Evolutionary conservation across 169 alveolate species (phyloP).

Genomic region (Babesia divergens): DNA sequence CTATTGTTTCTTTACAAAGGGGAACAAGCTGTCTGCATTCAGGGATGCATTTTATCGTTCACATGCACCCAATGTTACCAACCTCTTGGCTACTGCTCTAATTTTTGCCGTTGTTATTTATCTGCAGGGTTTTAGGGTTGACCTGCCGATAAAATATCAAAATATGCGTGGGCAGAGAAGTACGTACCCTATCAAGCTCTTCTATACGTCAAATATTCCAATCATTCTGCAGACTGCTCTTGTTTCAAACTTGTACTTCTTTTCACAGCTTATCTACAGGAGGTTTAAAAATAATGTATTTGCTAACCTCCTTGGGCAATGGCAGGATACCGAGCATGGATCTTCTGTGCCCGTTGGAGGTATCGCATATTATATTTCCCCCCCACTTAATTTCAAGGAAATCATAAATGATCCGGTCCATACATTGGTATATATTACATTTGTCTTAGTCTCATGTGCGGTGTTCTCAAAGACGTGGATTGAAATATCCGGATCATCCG

Average conservation of each 20-base stretch:
- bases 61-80: constrained; percentile 97
- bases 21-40: constrained; percentile 77
- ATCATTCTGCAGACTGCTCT: constrained; percentile 97
- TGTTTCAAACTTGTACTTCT: constrained; percentile 98
- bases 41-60: constrained; percentile 94
- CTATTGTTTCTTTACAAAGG: constrained; percentile 94
- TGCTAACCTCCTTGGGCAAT: constrained; percentile 92
- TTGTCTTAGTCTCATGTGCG: constrained; percentile 97
- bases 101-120: constrained; percentile 97
- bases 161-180: constrained; percentile 96
- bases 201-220: constrained; percentile 99
- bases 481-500: constrained; percentile 98
- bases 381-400: constrained; percentile 92
- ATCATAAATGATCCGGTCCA: constrained; percentile 95
- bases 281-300: constrained; percentile 94
- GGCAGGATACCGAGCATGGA: constrained; percentile 94
- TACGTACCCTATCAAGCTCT: constrained; percentile 98
- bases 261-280: constrained; percentile 96
- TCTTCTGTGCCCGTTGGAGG: constrained; percentile 99
- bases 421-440: constrained; percentile 93
- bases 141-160: constrained; percentile 91
- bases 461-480: constrained; percentile 99
- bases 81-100: constrained; percentile 93
- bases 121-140: constrained; percentile 99
- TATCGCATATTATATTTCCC: constrained; percentile 97